Evolutionary conservation across 768 basidiomycete species (phyloP), one percentile per base, ranked within the genome.

Genomic region (Cystobasidiopsis lactophilus): DNA sequence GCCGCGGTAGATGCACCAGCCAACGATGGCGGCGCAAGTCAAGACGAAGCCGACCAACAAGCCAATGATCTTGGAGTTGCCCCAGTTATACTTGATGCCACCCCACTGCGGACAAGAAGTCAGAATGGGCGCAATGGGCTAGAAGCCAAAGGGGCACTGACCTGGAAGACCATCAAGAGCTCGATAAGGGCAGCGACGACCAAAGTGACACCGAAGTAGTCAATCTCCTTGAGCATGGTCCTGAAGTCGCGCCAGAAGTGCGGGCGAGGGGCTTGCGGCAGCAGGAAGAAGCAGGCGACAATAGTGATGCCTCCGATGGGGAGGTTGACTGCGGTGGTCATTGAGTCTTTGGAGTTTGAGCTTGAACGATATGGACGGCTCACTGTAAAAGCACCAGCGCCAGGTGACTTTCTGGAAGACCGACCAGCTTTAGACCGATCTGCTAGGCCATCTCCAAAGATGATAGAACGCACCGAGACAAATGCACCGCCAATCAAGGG

Each of bases 241-340:
- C 45, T 5, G 19, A 27, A 14, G 21, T 33, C 27, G 11, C 38
- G 16, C 30, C 35, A 31, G n/a, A 16, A 18, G 16, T 26, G 10
- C 35, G 5, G 10, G 19, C 27, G 14, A 39, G 14, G 27, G 5
- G 50, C 27, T 24, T 33, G 35, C 18, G 38, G 38, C 18, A 51
- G 50, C 5, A 51, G 33, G 50, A 51, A 51, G 50, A 51, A 39
- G 33, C 50, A 51, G 23, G 50, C 50, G 14, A 40, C 50, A 14
- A 51, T 13, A 14, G 50, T 51, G 50, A 51, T 26, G 35, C 50
- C 50, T 10, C 31, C 50, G 21, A 51, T 39, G 4, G 50, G 50
- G n/a, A 51, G 33, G 29, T 49, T 49, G 47, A 49, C 33, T 19
- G 24, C 24, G 47, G 23, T 49, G 24, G 13, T 13, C 23, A n/a